phyloP scores from a whole-genome alignment of 2,329 filamentous ascomycete species.

The Clonostachys solani region DNA sequence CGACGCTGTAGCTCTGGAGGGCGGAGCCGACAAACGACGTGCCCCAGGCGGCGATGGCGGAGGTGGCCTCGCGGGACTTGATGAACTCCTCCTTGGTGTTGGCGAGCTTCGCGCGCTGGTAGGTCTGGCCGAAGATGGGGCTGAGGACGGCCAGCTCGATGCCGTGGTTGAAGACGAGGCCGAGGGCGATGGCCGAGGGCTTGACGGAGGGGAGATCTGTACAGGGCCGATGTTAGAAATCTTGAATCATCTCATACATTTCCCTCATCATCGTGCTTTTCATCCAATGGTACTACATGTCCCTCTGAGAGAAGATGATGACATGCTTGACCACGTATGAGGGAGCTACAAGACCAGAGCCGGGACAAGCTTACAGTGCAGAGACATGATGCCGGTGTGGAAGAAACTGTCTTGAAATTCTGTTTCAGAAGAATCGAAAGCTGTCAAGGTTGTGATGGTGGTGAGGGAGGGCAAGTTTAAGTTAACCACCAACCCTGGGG shows the following conservation, averaged over 20 bases:
- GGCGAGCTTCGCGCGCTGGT: conserved; percentile 84
- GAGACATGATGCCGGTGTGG: conserved; percentile 44
- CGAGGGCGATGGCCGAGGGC: conserved; percentile 95
- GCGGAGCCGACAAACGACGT: conserved; percentile 86
- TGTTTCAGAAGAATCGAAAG: too few species aligned
- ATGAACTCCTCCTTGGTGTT: conserved; percentile 97
- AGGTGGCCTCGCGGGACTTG: conserved; percentile 85
- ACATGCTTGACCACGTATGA: not conserved
- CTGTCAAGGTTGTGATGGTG: conserved; percentile 3
- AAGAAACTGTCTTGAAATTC: too few species aligned
- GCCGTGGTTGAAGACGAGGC: conserved; percentile 92
- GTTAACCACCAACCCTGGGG: too few species aligned
- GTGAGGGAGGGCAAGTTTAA: conserved; percentile 1
- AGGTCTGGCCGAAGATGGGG: conserved; percentile 90
- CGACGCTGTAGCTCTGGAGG: conserved; percentile 85
- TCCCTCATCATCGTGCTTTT: not conserved
- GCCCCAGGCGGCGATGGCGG: conserved; percentile 84
- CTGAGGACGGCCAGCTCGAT: conserved; percentile 82
- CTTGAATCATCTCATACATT: not conserved
- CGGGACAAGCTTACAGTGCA: conserved; percentile 44
- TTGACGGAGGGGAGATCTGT: conserved; percentile 72
- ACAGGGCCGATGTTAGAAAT: conserved; percentile 1
- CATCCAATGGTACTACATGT: too few species aligned
- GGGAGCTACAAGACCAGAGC: not conserved
- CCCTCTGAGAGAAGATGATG: conserved; percentile 2